Evolutionary conservation across 148 eudicot species (phyloP).

Genomic region (Cornus kousa): DNA sequence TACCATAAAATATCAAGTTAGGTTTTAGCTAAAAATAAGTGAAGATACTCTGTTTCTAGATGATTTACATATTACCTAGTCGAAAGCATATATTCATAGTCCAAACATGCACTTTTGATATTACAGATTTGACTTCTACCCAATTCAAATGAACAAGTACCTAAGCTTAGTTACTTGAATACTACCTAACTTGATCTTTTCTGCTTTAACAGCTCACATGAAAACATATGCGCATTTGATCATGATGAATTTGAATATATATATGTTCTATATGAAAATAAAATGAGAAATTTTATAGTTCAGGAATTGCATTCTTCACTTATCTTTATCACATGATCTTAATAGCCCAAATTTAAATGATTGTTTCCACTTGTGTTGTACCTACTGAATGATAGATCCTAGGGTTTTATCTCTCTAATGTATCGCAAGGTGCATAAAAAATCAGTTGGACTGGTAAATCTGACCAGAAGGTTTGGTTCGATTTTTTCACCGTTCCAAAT

Average conservation of each 20-base stretch:
- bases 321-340: background rate
- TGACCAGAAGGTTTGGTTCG: no score
- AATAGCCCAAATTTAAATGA: background rate
- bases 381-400: no score
- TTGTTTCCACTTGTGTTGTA: no score
- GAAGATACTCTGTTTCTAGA: background rate
- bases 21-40: background rate
- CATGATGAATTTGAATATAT: background rate
- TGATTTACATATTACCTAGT: no score
- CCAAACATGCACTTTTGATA: slow-evolving; percentile 11
- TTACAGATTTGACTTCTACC: slow-evolving; percentile 31
- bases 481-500: no score
- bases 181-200: slow-evolving; percentile 10
- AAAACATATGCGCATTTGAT: background rate
- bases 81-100: background rate
- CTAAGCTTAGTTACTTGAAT: slow-evolving; percentile 23
- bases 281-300: background rate
- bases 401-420: no score
- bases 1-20: background rate
- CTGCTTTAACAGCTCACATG: background rate
- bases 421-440: no score
- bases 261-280: background rate
- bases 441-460: no score
- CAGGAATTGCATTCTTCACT: no score
- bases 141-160: slow-evolving; percentile 31